These are phyloP conservation scores for Antitrichia curtipendula DNA, from an alignment of 225 moss, liverwort and hornwort species.

Conservation along the genomic window DNA sequence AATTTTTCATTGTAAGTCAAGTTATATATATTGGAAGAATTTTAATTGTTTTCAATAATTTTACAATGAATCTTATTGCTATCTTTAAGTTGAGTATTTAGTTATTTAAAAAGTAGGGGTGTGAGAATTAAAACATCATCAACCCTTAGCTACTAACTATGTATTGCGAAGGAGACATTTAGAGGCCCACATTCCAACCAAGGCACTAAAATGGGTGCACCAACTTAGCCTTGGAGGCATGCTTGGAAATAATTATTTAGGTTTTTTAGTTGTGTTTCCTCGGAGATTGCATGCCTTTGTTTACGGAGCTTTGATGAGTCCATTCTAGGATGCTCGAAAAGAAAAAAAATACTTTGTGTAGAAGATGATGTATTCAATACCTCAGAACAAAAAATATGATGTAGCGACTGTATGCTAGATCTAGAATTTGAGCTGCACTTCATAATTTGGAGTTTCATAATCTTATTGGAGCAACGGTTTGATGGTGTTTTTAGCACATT, in stretches of 20 bases:
- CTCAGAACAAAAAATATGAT: neutral
- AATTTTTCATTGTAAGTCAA: neutral
- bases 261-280: neutral
- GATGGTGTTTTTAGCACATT: fast-evolving
- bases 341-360: too few relatives aligned
- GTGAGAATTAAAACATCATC: neutral
- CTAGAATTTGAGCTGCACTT: neutral
- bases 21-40: too few relatives aligned
- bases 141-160: fast-evolving
- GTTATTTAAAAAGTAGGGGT: fast-evolving
- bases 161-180: neutral
- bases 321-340: too few relatives aligned
- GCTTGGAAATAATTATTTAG: fast-evolving
- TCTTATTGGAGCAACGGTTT: fast-evolving
- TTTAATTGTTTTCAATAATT: neutral
- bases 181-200: fast-evolving
- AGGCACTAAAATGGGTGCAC: fast-evolving
- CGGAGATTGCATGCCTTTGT: neutral
- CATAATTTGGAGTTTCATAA: neutral
- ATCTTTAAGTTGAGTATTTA: neutral
- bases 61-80: neutral
- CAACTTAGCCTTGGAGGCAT: fast-evolving
- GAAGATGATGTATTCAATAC: fast-evolving
- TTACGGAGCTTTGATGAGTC: neutral
- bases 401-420: fast-evolving